Evolutionary conservation across 2,329 filamentous ascomycete species (phyloP).

Genomic region (Xylaria sp.): DNA sequence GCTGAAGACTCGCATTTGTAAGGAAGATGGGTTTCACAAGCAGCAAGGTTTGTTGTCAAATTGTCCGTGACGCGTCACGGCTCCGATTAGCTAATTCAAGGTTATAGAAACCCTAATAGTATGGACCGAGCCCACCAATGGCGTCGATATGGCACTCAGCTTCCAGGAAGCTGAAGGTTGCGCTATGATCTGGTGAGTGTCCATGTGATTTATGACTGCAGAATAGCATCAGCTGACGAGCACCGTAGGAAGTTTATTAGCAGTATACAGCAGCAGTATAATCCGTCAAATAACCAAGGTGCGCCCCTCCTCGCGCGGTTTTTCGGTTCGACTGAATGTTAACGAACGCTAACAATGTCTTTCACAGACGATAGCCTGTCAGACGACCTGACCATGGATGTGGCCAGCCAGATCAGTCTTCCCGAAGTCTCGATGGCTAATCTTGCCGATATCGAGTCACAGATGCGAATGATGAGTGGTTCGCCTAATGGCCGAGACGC

Average conservation of each 20-base stretch:
- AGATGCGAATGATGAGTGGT: slow-evolving; percentile 81
- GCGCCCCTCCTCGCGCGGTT: slow-evolving; percentile 43
- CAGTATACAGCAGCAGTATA: slow-evolving; percentile 80
- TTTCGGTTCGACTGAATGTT: not conserved
- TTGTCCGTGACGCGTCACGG: slow-evolving; percentile 10
- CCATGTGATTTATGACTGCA: not conserved
- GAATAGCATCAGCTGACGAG: slow-evolving; percentile 43
- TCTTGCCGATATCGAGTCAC: slow-evolving; percentile 83
- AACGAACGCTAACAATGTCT: slow-evolving; percentile 49
- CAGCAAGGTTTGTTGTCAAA: slow-evolving; percentile 78
- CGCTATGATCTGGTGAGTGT: slow-evolving; percentile 82
- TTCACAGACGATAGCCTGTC: slow-evolving; percentile 82
- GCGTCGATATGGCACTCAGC: slow-evolving; percentile 95
- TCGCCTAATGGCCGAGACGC: slow-evolving; percentile 83
- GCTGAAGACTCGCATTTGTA: slow-evolving; percentile 88
- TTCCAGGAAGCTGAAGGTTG: slow-evolving; percentile 98
- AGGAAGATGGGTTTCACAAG: slow-evolving; percentile 97
- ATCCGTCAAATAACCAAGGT: slow-evolving; percentile 70
- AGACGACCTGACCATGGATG: slow-evolving; percentile 84
- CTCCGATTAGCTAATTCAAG: slow-evolving; percentile 29
- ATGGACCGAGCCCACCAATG: slow-evolving; percentile 88
- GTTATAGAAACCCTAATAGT: slow-evolving; percentile 90
- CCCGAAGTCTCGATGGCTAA: slow-evolving; percentile 84
- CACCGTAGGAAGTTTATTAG: slow-evolving; percentile 85
- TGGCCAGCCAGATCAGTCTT: slow-evolving; percentile 74